Base-by-base conservation (phyloP, 768 basidiomycete species). In the Chalciporus pseudorubinellus region DNA sequence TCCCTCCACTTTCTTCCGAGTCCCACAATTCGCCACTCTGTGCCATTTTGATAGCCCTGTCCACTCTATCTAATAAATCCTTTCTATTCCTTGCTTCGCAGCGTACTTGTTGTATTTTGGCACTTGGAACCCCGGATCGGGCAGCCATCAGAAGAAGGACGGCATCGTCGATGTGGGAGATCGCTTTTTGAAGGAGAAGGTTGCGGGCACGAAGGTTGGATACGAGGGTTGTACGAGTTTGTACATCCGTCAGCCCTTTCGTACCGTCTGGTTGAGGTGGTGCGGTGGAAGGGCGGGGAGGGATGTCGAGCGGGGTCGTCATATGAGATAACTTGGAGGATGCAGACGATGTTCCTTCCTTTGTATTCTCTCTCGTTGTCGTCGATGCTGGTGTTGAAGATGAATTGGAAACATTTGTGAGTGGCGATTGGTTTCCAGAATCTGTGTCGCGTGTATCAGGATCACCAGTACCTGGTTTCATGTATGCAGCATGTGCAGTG, bases 121-220 rank as follows among this genome's bases (percentile, higher is more conserved):
- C 59, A 50, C 50, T 66, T 6, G 65, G 64, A 28, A 68, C 63
- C 33, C 64, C 66, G 10, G 66, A 66, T 68, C 66, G 55, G 47
- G 66, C 65, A 39, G 65, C 65, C 61, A 66, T 56, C 4, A 66
- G 46, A 48, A 59, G 56, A 29, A 66, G 66, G 34, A 66, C 61
- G 11, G 64, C 66, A 56, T 68, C 61, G 40, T 66, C 65, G n/a
- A 66, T 66, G 33, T 57, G 66, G 46, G 66, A 60, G 50, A 66
- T 66, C 50, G 65, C 66, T 53, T 59, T 66, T 43, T 68, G 65
- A 44, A 66, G 61, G 36, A 66, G 65, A 43, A 68, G 61, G 36
- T 66, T 68, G 36, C 52, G 65, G 3, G 63, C 66, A 43, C 65
- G 66, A 46, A 66, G 65, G 56, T 61, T 55, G 36, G 61, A 63